Conservation (phyloP, 2,329 filamentous ascomycete species). For the Seiridium unicorne region DNA sequence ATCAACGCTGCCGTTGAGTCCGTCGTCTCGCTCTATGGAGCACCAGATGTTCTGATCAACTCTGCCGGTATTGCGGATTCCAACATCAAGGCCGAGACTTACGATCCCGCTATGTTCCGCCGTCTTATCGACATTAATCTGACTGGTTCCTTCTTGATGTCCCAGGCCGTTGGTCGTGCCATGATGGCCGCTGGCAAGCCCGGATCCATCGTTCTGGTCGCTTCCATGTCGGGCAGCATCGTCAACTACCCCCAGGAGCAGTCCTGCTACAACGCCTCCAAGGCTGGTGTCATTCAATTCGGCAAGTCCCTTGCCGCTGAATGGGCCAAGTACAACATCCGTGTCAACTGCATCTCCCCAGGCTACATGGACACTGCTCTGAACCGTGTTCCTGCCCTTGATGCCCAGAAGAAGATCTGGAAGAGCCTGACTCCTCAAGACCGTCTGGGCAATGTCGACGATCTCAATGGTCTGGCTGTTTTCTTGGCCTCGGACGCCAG, state of each 20-base stretch:
- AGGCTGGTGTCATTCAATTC: constrained; percentile 76
- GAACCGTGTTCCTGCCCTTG: constrained; percentile 74
- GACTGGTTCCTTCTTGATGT: constrained; percentile 75
- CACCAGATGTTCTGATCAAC: constrained; percentile 75
- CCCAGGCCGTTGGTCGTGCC: constrained; percentile 67
- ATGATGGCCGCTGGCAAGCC: constrained; percentile 73
- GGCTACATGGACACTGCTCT: constrained; percentile 86
- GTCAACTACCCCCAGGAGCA: constrained; percentile 88
- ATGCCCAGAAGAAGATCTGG: constrained; percentile 83
- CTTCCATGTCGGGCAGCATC: constrained; percentile 78
- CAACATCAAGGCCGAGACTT: constrained; percentile 79
- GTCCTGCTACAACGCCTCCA: constrained; percentile 80
- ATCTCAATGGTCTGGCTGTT: constrained; percentile 75
- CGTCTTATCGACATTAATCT: constrained; percentile 81
- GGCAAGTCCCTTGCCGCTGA: constrained; percentile 80
- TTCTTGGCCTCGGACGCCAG: constrained; percentile 74
- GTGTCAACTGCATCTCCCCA: constrained; percentile 81
- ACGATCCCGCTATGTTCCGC: constrained; percentile 74
- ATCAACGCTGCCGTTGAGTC: constrained; percentile 69
- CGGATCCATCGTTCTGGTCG: constrained; percentile 73
- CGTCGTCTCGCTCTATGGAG: constrained; percentile 64
- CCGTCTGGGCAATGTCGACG: constrained; percentile 69
- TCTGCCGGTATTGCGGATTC: constrained; percentile 79
- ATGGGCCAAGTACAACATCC: constrained; percentile 79
- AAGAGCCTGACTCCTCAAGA: constrained; percentile 70